Conservation (phyloP, 2,329 filamentous ascomycete genomes). For the Neonectria faginata region DNA sequence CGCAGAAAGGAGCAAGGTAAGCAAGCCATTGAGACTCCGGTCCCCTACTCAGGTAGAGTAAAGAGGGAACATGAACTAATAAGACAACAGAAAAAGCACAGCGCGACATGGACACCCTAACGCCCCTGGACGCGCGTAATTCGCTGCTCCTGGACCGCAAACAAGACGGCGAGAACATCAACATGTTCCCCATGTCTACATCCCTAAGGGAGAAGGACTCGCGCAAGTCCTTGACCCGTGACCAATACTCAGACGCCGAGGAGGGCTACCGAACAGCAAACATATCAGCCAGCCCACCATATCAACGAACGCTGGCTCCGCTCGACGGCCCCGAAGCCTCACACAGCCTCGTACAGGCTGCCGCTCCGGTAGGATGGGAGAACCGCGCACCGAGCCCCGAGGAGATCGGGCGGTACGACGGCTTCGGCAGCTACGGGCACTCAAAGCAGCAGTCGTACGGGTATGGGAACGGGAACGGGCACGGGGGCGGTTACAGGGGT, state of each 20-base stretch:
- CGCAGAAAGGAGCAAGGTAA: slow-evolving; percentile 90
- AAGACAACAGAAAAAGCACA: slow-evolving; percentile 75
- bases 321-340: slow-evolving; percentile 50
- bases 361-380: slow-evolving; percentile 55
- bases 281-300: slow-evolving; percentile 43
- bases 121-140: slow-evolving; percentile 87
- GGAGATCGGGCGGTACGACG: slow-evolving; percentile 34
- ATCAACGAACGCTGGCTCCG: slow-evolving; percentile 55
- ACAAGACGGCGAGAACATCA: slow-evolving; percentile 52
- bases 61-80: slow-evolving; percentile 41
- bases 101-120: slow-evolving; percentile 84
- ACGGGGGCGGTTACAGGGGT: slow-evolving; percentile 43
- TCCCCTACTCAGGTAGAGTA: not conserved
- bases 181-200: slow-evolving; percentile 58
- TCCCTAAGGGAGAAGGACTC: slow-evolving; percentile 52
- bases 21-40: slow-evolving; percentile 59
- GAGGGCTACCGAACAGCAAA: slow-evolving; percentile 38
- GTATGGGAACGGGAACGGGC: slow-evolving; percentile 39
- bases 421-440: slow-evolving; percentile 37
- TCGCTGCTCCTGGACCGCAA: slow-evolving; percentile 79
- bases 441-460: slow-evolving; percentile 37
- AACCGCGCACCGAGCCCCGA: slow-evolving; percentile 37
- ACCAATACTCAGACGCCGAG: slow-evolving; percentile 47
- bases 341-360: slow-evolving; percentile 54
- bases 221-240: slow-evolving; percentile 48